Conservation (phyloP, 257 asterid species). For the Fraxinus cuspidata region DNA sequence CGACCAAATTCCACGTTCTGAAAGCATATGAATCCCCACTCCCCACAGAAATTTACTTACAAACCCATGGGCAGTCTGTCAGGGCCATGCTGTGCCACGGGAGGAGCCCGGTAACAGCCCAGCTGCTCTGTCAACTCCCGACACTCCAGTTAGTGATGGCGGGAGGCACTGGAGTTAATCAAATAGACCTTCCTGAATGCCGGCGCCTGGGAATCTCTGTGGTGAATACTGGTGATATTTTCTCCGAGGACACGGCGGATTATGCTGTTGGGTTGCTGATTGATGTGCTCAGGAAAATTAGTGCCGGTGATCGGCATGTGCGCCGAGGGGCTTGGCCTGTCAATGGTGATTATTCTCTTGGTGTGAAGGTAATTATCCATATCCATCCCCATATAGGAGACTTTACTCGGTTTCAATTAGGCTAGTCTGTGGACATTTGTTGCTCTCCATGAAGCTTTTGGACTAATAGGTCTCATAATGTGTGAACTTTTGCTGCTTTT, state of each 20-base stretch:
- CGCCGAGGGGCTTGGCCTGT: conserved; percentile 26
- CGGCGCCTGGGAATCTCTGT: conserved; percentile 24
- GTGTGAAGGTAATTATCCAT: conserved; percentile 17
- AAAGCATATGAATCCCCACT: conserved; percentile 32
- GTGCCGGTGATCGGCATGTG: conserved; percentile 32
- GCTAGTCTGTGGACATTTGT: background rate
- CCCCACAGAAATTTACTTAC: conserved; percentile 21
- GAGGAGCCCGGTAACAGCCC: conserved; percentile 22
- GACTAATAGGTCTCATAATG: background rate
- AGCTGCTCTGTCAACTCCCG: conserved; percentile 23
- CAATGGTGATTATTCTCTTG: conserved; percentile 20
- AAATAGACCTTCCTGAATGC: conserved; percentile 26
- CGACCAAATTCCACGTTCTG: conserved; percentile 22
- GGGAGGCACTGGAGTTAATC: conserved; percentile 27
- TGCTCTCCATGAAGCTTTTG: background rate
- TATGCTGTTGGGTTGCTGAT: conserved; percentile 58
- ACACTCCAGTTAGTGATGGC: conserved; percentile 24
- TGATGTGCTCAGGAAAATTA: conserved; percentile 49
- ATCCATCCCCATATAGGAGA: background rate
- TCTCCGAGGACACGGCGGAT: conserved; percentile 61
- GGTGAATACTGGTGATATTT: conserved; percentile 26
- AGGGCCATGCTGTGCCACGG: conserved; percentile 28
- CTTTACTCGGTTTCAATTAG: background rate
- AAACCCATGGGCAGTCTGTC: conserved; percentile 22
- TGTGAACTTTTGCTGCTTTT: too few species aligned